Evolutionary conservation across 2,329 filamentous ascomycete genomes (phyloP), one percentile per base, ranked within the genome.

Genomic region (Trichoderma pleuroti): DNA sequence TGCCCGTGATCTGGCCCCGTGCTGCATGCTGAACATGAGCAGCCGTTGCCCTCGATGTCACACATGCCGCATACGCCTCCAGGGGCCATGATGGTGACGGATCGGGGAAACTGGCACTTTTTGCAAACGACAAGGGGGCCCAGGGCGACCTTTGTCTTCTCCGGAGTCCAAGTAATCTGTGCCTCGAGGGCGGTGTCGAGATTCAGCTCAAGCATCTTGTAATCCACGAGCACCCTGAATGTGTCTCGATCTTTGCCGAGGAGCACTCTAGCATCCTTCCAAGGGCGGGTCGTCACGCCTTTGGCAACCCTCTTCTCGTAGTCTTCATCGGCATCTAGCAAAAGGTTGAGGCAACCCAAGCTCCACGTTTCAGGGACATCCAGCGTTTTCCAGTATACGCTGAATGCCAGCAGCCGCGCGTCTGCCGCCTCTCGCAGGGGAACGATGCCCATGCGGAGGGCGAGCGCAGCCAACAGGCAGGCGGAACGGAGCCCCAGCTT

Each of bases 301-400:
- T 75, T 70, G 1, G 73, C 70, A 6, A 78, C 75, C 11, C 79
- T 77, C 66, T 72, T 74, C 52, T 75, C 74, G 65, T 78, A 80
- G 68, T 80, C 77, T 21, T 74, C 72, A 74, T 86, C 83, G 0
- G 84, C 84, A 61, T 85, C 83, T 1, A 86, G 78, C 16, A 87
- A 74, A n/a, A 86, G 76, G 0, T 77, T 75, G 28, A 86, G 73
- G 61, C 84, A 86, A 70, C 77, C 81, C 9, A 81, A 70, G 59
- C 82, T 86, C 84, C 84, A 87, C 10, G 81, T 86, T 74, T 87
- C 85, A 1, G 84, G 84, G 9, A 82, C 78, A 3, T 84, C 80
- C 5, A 85, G 72, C 11, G 80, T 82, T 70, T 84, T 86, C 85
- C 85, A 87, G 30, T 80, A 80, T 30, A 78, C 76, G 5, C 79